Percentiles rank a stretch among this genome's conserved stretches.
Evolutionary conservation across 345 rosid genomes (phyloP).

Genomic region (Salix udensis): DNA sequence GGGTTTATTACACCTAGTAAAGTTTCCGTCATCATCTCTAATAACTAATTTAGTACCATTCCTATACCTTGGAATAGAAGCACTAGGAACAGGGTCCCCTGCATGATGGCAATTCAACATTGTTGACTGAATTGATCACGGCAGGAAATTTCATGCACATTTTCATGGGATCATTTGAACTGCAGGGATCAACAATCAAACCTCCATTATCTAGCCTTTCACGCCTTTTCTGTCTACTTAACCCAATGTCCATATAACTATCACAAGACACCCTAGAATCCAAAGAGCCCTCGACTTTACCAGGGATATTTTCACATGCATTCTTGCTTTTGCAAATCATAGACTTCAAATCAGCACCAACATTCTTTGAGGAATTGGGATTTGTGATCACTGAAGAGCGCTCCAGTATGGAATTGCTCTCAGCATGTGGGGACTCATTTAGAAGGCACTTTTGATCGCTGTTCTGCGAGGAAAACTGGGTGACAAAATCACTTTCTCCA

Average conservation of each 20-base stretch:
- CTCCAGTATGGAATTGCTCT: constrained; percentile 34
- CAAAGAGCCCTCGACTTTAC: constrained; percentile 30
- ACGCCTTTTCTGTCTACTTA: constrained; percentile 23
- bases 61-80: constrained; percentile 49
- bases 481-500: constrained; percentile 30
- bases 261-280: constrained; percentile 28
- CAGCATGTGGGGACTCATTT: constrained; percentile 26
- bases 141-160: constrained; percentile 30
- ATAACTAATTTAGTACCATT: constrained; percentile 48
- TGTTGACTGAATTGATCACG: constrained; percentile 29
- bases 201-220: constrained; percentile 35
- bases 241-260: constrained; percentile 27
- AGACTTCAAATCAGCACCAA: constrained; percentile 28
- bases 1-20: constrained; percentile 51
- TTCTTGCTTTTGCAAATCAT: constrained; percentile 21
- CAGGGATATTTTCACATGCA: constrained; percentile 10
- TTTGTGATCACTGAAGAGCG: constrained; percentile 21
- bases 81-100: constrained; percentile 27
- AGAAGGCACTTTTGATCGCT: constrained; percentile 26
- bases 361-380: constrained; percentile 28
- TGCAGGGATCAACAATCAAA: constrained; percentile 16
- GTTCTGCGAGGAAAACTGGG: constrained; percentile 29
- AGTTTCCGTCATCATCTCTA: constrained; percentile 72
- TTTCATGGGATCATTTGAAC: constrained; percentile 38
- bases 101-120: constrained; percentile 34